Evolutionary conservation across 768 basidiomycete species (phyloP), one percentile per base, ranked within the genome.

Genomic region (Phaeotremella skinneri): DNA sequence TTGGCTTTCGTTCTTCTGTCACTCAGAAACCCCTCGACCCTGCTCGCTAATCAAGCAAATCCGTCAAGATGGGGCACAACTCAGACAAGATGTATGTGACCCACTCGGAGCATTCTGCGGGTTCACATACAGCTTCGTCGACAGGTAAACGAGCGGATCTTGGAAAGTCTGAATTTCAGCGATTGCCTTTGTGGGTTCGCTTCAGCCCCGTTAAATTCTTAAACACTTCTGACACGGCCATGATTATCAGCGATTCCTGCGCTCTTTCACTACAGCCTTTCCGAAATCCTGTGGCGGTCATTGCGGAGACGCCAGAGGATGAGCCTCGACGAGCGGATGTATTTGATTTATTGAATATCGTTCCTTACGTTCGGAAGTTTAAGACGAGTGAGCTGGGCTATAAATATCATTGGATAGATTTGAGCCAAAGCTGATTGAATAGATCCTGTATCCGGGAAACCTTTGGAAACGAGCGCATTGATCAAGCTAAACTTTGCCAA

Each of bases 231-330:
- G 9, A 39, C 37, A 39, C 37, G 9, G 4, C 49, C 48, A 4
- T 43, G 6, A 37, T 20, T 21, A 13, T 21, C 37, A 76, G 76
- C 70, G 92, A 96, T 78, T 94, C 87, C 63, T 97, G 93, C 64
- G 85, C 91, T 0, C 83, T 96, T 31, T 90, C 91, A 7, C 88
- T 91, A 63, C 91, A 93, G 69, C 89, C 87, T 4, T 96, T 94
- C 73, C 81, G 81, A 26, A 86, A 91, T 68, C 93, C 93, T 1
- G 92, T 96, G 30, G 91, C 92, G 67, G 74, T 82, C 17, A 89
- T 77, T 23, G 66, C 63, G 4, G 69, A 71, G 21, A 57, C 60
- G 11, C 47, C 43, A 32, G 63, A 58, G 48, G 93, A 72, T 86
- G 89, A 55, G 88, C 85, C 4, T 87, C 90, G 32, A 71, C 75